Percentiles rank a stretch among this genome's conserved stretches.
Conservation (phyloP, 768 basidiomycete genomes). For the Xanthoconium stramineum region DNA sequence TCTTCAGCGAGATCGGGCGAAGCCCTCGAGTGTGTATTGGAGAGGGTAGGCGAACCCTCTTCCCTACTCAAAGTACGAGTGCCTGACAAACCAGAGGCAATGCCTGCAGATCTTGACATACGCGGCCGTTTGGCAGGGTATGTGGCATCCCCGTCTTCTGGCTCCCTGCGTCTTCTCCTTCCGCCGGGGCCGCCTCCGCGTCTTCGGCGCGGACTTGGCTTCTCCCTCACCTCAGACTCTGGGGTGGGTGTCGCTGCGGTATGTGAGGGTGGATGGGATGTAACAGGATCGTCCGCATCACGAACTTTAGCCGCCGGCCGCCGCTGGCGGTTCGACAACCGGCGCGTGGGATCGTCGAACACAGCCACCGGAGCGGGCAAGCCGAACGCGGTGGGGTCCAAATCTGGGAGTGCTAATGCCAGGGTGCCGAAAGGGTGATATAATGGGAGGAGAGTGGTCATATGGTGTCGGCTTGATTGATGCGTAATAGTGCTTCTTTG, state of each 20-base stretch:
- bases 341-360: slow-evolving; percentile 41
- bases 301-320: slow-evolving; percentile 48
- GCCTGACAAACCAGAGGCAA: slow-evolving; percentile 12
- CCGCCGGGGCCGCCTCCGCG: slow-evolving; percentile 38
- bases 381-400: slow-evolving; percentile 57
- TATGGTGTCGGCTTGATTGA: slow-evolving; percentile 20
- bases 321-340: slow-evolving; percentile 45
- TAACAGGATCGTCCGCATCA: slow-evolving; percentile 40
- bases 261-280: slow-evolving; percentile 7
- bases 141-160: slow-evolving; percentile 61
- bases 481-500: slow-evolving; percentile 13
- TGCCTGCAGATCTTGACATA: slow-evolving; percentile 41
- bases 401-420: slow-evolving; percentile 62
- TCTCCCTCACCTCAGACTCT: slow-evolving; percentile 37
- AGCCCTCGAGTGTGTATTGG: slow-evolving; percentile 24
- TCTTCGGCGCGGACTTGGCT: slow-evolving; percentile 51
- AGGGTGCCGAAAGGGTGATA: slow-evolving; percentile 66
- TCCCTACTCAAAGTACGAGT: slow-evolving; percentile 32
- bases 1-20: slow-evolving; percentile 21
- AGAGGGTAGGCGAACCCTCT: slow-evolving; percentile 41
- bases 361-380: slow-evolving; percentile 47
- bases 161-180: slow-evolving; percentile 56
- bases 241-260: slow-evolving; percentile 2
- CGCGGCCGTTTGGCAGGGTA: slow-evolving; percentile 71
- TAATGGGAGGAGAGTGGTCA: slow-evolving; percentile 50